These are phyloP conservation scores for Fomitopsis betulina DNA, from an alignment of 1,284 basidiomycete genomes.

Conservation along the genomic window DNA sequence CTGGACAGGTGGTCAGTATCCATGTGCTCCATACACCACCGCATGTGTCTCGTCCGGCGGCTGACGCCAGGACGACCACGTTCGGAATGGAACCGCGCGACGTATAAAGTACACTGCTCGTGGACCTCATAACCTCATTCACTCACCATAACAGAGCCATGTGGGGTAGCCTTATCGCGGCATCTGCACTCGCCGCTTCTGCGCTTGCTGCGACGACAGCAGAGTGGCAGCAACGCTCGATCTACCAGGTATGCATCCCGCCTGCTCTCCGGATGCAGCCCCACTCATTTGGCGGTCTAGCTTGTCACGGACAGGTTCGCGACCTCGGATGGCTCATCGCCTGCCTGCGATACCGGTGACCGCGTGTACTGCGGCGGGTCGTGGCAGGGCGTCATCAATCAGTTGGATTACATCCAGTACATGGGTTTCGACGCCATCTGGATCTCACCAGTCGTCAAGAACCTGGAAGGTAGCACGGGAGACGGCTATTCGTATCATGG, in stretches of 20 bases:
- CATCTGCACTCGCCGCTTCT: constrained; percentile 10
- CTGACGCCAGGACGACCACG: neutral
- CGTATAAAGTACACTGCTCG: neutral
- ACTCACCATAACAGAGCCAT: constrained; percentile 3
- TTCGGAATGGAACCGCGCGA: neutral
- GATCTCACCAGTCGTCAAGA: constrained; percentile 65
- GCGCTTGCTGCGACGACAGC: constrained; percentile 15
- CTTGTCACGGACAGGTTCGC: constrained; percentile 73
- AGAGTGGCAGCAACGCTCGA: constrained; percentile 20
- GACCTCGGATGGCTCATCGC: constrained; percentile 45
- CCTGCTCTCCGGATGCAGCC: constrained; percentile 19
- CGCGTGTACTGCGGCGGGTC: constrained; percentile 72
- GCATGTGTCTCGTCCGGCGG: neutral
- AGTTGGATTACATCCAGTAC: constrained; percentile 74
- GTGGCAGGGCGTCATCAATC: constrained; percentile 69
- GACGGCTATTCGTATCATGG: constrained; percentile 71
- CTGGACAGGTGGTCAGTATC: neutral
- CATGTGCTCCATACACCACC: neutral
- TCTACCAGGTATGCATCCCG: constrained; percentile 15
- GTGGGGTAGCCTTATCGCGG: constrained; percentile 10
- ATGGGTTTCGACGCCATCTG: constrained; percentile 76
- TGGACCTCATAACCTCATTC: neutral
- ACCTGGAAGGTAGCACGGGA: constrained; percentile 61
- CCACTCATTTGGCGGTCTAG: constrained; percentile 20
- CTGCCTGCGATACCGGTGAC: constrained; percentile 47